Base-by-base conservation (phyloP, 176 grass and related monocot genomes). In the Guadua angustifolia region DNA sequence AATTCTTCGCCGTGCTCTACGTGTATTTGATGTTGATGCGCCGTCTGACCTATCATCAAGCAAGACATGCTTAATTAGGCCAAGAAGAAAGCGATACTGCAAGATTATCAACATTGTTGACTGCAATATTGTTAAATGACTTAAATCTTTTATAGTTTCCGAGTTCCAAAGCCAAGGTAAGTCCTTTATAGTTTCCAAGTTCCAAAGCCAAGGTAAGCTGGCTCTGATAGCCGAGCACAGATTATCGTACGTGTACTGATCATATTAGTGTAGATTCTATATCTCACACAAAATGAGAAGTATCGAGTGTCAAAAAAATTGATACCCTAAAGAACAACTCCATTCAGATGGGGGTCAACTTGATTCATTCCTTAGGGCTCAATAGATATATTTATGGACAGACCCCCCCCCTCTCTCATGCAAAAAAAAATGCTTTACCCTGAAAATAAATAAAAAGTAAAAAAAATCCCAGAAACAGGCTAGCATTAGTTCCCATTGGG, bases 41-140 rank as follows among this genome's bases (percentile, higher is more conserved):
- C 95, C 95, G 79, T 95, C 95, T 69, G 95, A 95, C 88, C 95
- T 98, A 88, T 80, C 78, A 93, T 74, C 71, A 78, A 59, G 69
- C 36, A 29, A 29, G 29, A 29, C 29, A 29, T 29, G 29, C 29
- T 29, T 29, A 29, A 29, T 29, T 29, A 29, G 29, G 29, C 0
- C 29, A 29, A 29, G 29, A 29, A 29, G 29, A 29, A 85, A 92
- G 52, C 4, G 78, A 42, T 56, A 86, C 33, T 78, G 19, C 6
- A 49, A 29, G 39, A 86, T 59, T 86, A 67, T 51, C 62, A 73
- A 33, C 22, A 73, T 14, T 32, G 21, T 66, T 73, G 74, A 73
- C n/a, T 50, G 40, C 21, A 66, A 15, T 85, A 65, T 51, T 64
- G 71, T 71, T 19, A 57, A 57, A 57, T n/a, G 19, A 57, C 21